Conservation (phyloP, 1,284 basidiomycete species). For the Ganoderma sinense region DNA sequence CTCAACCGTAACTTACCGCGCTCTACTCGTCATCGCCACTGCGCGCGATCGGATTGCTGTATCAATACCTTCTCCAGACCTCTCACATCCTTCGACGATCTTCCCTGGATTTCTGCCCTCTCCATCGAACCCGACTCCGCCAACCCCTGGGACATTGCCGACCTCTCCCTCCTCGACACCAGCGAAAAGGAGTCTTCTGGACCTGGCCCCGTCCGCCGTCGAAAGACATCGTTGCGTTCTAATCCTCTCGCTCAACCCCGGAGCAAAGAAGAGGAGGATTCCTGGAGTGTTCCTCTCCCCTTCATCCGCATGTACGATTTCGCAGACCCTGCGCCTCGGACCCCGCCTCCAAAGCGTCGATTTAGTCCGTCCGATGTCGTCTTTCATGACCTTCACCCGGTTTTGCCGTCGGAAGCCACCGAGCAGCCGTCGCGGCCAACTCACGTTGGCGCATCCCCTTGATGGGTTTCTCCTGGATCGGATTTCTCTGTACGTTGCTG, state of each 20-base stretch:
- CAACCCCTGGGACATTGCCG: constrained; percentile 40
- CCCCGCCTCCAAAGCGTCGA: constrained; percentile 35
- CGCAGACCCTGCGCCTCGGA: constrained; percentile 33
- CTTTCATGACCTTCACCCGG: constrained; percentile 37
- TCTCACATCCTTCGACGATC: constrained; percentile 37
- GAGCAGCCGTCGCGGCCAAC: constrained; percentile 21
- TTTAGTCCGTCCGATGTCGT: constrained; percentile 33
- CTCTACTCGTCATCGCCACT: constrained; percentile 38
- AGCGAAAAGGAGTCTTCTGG: constrained; percentile 18
- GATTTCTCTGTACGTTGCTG: not conserved
- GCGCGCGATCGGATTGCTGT: constrained; percentile 37
- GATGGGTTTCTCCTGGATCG: constrained; percentile 4
- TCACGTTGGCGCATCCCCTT: constrained; percentile 17
- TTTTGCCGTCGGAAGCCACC: constrained; percentile 28
- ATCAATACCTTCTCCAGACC: constrained; percentile 31
- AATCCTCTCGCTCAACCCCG: constrained; percentile 27
- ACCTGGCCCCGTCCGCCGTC: constrained; percentile 38
- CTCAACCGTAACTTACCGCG: constrained; percentile 34
- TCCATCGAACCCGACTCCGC: constrained; percentile 32
- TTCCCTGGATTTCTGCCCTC: constrained; percentile 43
- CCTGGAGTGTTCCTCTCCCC: constrained; percentile 18
- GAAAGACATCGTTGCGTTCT: constrained; percentile 38
- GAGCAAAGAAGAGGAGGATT: constrained; percentile 13
- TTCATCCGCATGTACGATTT: constrained; percentile 25
- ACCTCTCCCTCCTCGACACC: constrained; percentile 39